Evolutionary conservation across 2,329 filamentous ascomycete genomes (phyloP), one percentile per base, ranked within the genome.

Genomic region (Trichoderma sp.): DNA sequence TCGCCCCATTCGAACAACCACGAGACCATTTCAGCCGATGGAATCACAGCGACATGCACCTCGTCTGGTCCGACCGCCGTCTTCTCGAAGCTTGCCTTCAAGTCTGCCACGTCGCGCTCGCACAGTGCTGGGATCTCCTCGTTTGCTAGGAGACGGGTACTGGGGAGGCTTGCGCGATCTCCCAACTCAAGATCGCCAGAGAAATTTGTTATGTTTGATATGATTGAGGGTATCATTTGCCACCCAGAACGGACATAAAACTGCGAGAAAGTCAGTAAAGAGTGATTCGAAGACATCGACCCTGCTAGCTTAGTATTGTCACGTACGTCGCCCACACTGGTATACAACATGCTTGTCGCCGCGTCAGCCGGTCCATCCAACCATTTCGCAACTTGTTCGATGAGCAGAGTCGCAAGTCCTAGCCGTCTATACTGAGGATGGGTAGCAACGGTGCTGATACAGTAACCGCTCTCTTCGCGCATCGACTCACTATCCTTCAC

Each of bases 251-350:
- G 8, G 5, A 65, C 62, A 26, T 65, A 65, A 30, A 65, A 65
- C 62, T 65, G 11, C 15, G 12, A 1, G 21, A 65, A 14, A 5
- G 4, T 65, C n/a, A 21, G 43, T 53, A 65, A 24, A 14, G 32
- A 3, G 39, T 18, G 51, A 6, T 18, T 51, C 11, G 18, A 34
- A 6, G 18, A 1, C 18, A 21, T 47, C 7, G 7, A n/a, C 18
- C 2, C 30, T 15, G 57, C n/a, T 24, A 36, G 61, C 24, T 6
- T 15, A 15, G 6, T 15, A 2, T n/a, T 32, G 6, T 64, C 39
- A 32, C 43, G 6, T 65, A 65, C 62, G n/a, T 65, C 62, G 15
- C 62, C 62, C 21, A 65, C 62, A 6, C 62, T 65, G n/a, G 62
- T 65, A 15, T 65, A 65, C 28, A 65, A 12, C 62, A 65, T 65